Base-by-base conservation (phyloP, 208 protist genomes). In the Leishmania aethiopica region DNA sequence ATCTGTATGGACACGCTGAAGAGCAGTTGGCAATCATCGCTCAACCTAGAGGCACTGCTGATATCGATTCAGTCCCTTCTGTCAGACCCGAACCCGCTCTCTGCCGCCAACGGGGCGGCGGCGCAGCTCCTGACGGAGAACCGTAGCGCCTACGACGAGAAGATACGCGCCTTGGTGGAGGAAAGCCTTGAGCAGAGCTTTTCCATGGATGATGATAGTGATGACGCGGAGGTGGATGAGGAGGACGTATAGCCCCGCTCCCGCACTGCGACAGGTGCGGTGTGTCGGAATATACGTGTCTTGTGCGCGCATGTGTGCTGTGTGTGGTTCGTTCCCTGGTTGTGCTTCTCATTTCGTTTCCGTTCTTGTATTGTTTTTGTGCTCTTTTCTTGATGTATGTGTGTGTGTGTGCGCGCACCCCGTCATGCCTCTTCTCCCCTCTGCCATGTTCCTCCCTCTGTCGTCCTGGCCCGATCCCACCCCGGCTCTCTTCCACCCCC, bases 1-100 rank as follows among this genome's bases (percentile, higher is more conserved):
- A 99, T 99, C 75, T 99, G 99, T 93, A 92, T 99, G 49, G 99
- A 99, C 89, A 99, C 99, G 66, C 95, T 99, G 19, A 99, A 99
- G 87, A 99, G 98, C 78, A 93, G 98, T 82, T 99, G 99, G 99
- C 97, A 91, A 77, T 99, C 99, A 22, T 99, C 99, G 55, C 99
- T 99, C 75, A 98, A 99, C 91, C 98, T 99, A 19, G 94, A 99
- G 40, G 90, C 99, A 3, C 99, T 99, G 70, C 95, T 99, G 53
- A 98, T 99, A 22, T 99, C 99, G 22, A 99, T 99, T 82, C 99
- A 99, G 88, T 99, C 99, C 51, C 90, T 99, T 13, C 90, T 99
- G 49, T 98, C 97, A 37, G 99, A 99, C 88, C 99, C 99, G 4
- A 99, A 99, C 89, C 99, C 99, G 13, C 95, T 92, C 66, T 99